Conservation (phyloP, 192 early-diverging fungal species). For the Tieghemiomyces parasiticus region DNA sequence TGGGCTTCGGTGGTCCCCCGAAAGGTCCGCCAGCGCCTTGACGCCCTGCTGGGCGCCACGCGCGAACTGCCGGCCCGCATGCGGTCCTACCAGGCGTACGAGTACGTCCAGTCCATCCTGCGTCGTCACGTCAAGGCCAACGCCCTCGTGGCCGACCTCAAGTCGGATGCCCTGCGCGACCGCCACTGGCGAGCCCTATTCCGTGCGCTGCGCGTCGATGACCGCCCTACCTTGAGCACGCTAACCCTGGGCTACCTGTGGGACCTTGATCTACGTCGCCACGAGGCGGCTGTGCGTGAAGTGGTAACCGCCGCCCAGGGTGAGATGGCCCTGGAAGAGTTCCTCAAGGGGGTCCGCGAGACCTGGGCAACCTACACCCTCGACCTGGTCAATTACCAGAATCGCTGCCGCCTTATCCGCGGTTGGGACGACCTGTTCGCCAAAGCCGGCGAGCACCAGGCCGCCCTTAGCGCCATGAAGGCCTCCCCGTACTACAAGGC, state of each 20-base stretch:
- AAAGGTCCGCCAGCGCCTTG: constrained; percentile 77
- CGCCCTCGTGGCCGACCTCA: constrained; percentile 67
- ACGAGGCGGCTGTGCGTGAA: constrained; percentile 74
- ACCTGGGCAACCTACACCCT: constrained; percentile 86
- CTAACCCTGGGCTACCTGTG: constrained; percentile 92
- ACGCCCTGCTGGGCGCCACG: constrained; percentile 58
- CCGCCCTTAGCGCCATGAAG: constrained; percentile 92
- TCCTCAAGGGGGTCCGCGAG: constrained; percentile 79
- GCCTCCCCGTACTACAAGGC: constrained; percentile 94
- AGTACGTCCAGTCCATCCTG: constrained; percentile 81
- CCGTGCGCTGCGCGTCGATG: constrained; percentile 62
- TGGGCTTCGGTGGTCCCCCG: constrained; percentile 83
- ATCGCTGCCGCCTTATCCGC: constrained; percentile 88
- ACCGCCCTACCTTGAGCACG: constrained; percentile 49
- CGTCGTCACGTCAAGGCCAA: constrained; percentile 68
- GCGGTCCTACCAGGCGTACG: constrained; percentile 93
- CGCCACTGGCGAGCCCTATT: constrained; percentile 95
- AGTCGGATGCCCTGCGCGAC: constrained; percentile 91
- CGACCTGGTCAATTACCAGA: constrained; percentile 95
- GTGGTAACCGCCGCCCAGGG: constrained; percentile 89
- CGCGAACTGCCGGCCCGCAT: constrained; percentile 94
- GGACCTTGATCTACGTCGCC: constrained; percentile 81
- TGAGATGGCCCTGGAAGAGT: constrained; percentile 99
- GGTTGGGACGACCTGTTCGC: constrained; percentile 99
- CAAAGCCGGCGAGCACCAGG: constrained; percentile 90